Base-by-base conservation (phyloP, 805 yeast genomes). In the Ogataea sp. region DNA sequence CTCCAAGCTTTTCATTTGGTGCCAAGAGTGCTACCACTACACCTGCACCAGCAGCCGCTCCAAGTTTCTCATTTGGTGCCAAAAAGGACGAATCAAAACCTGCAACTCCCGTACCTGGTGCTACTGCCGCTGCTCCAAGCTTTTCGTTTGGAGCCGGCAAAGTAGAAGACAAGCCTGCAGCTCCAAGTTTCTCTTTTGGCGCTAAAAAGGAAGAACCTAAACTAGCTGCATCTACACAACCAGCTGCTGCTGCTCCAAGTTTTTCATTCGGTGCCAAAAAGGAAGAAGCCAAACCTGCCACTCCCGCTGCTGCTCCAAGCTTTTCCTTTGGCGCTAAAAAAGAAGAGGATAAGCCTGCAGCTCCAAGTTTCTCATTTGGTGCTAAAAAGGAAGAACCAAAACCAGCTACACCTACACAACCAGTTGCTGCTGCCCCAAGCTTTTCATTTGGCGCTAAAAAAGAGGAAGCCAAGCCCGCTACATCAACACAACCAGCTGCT, bases 81-180 rank as follows among this genome's bases (percentile, higher is more conserved):
- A 43, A 48, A 37, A 43, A 43, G 17, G 43, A 35, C 6, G 46
- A 37, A 32, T 2, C 38, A 6, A 4, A 37, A 23, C 46, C 51
- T 11, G 37, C 40, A 13, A 37, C 44, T 32, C 8, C 34, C 15
- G 36, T 14, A 23, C 18, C 43, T 11, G 37, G 37, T 3, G 26
- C 40, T 20, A 44, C 44, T 21, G 26, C 32, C 14, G 33, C 32
- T 26, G n/a, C 43, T 6, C 3, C 31, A 15, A 13, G 21, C n/a
- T 49, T 49, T 32, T 21, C 43, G 1, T 46, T 47, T 35, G 51
- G 50, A 24, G 43, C 40, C 21, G 34, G 42, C 10, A 45, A 41
- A 16, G 34, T 40, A 18, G 45, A 40, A 7, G 40, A 36, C 8
- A 20, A n/a, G 9, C 15, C 36, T 34, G 18, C 45, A 8, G 39